These are phyloP conservation scores for Blepharisma undulans DNA, from an alignment of 169 alveolate genomes.

Conservation along the genomic window DNA sequence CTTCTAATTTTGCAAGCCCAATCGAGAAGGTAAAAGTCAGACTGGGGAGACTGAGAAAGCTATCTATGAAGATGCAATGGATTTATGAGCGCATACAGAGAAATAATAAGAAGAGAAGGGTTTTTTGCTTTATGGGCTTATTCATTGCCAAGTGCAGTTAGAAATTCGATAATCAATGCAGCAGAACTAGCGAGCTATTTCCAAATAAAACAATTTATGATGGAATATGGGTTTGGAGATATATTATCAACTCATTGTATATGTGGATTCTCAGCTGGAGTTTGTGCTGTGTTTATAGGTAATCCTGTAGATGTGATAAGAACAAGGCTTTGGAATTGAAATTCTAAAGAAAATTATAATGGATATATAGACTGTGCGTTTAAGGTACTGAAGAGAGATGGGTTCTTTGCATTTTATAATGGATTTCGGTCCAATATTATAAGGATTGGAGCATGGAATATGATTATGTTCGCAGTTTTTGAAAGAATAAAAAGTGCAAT, in stretches of 20 bases:
- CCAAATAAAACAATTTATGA: slow-evolving; percentile 59
- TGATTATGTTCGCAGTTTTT: too few relatives aligned
- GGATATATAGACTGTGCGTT: too few relatives aligned
- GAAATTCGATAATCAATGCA: slow-evolving; percentile 72
- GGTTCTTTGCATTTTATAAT: too few relatives aligned
- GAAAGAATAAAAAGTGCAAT: too few relatives aligned
- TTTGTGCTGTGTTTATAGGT: slow-evolving; percentile 66
- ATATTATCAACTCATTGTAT: slow-evolving; percentile 60
- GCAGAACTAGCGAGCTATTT: slow-evolving; percentile 75
- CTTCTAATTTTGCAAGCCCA: slow-evolving; percentile 75
- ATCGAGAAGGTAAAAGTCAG: slow-evolving; percentile 77
- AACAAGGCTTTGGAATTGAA: too few relatives aligned
- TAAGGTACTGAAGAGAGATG: too few relatives aligned
- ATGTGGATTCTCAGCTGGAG: slow-evolving; percentile 76
- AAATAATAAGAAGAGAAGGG: slow-evolving; percentile 58
- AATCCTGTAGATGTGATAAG: slow-evolving; percentile 73
- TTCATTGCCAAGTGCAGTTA: slow-evolving; percentile 63
- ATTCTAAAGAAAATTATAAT: too few relatives aligned
- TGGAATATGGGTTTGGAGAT: slow-evolving; percentile 58
- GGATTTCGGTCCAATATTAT: too few relatives aligned
- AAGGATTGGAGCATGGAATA: too few relatives aligned
- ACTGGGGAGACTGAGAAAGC: slow-evolving; percentile 60
- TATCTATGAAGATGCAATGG: slow-evolving; percentile 47
- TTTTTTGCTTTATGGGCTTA: slow-evolving; percentile 67
- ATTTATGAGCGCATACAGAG: slow-evolving; percentile 53